Conservation (phyloP, 2,329 filamentous ascomycete genomes). For the Atkinsonella texensis region DNA sequence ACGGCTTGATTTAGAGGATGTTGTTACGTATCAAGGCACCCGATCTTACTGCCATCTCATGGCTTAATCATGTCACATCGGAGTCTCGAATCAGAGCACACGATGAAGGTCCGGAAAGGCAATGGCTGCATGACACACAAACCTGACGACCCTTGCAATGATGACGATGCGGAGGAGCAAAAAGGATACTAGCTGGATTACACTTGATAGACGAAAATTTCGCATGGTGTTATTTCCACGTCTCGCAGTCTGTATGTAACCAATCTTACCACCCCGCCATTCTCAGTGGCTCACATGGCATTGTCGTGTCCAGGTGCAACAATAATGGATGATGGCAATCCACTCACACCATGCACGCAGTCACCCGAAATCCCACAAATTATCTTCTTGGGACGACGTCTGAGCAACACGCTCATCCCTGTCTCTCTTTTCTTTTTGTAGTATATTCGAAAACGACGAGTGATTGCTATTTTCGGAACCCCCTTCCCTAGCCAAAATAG, state of each 20-base stretch:
- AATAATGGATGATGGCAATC: constrained; percentile 15
- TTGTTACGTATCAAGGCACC: not conserved
- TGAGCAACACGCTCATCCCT: no score
- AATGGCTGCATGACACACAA: not conserved
- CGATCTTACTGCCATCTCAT: not conserved
- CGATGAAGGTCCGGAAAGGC: not conserved
- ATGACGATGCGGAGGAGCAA: not conserved
- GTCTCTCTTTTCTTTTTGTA: no score
- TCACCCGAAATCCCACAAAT: not conserved
- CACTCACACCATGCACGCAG: not conserved
- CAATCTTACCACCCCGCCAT: not conserved
- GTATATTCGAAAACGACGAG: no score
- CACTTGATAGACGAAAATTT: not conserved
- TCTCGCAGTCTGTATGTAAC: not conserved
- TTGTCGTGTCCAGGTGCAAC: not conserved
- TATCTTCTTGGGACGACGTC: not conserved
- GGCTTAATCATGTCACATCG: not conserved
- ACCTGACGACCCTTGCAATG: not conserved
- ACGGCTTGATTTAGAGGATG: not conserved
- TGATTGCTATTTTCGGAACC: no score
- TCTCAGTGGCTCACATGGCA: not conserved
- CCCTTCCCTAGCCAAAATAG: no score
- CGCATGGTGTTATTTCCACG: not conserved
- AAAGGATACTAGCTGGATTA: not conserved
- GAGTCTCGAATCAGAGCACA: not conserved